phyloP scores from a whole-genome alignment of 2,329 filamentous ascomycete genomes.

The Calonectria ilicicola region DNA sequence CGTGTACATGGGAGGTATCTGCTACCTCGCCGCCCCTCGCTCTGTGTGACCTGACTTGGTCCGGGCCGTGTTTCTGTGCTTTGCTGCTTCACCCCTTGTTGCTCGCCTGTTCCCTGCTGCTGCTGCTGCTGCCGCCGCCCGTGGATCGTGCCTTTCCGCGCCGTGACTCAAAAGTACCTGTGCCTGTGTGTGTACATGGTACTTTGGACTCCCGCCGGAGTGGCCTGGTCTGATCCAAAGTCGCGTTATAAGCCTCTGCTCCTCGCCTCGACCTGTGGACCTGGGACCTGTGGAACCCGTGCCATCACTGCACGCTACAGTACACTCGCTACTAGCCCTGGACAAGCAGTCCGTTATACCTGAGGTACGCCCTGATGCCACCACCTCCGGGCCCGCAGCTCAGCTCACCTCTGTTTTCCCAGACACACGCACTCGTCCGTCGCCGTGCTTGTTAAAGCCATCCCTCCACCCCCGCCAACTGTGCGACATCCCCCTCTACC shows the following conservation, averaged over 20 bases:
- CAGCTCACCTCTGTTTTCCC: neutral
- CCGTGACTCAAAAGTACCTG: conserved; percentile 3
- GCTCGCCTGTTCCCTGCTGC: neutral
- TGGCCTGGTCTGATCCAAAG: neutral
- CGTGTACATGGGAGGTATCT: conserved; percentile 33
- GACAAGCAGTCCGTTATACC: neutral
- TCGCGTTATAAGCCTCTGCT: neutral
- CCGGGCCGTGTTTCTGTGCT: neutral
- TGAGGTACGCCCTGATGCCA: conserved; percentile 8
- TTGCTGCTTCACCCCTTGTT: too few species aligned
- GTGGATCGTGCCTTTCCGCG: conserved; percentile 1
- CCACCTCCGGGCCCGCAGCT: neutral
- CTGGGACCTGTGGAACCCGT: too few species aligned
- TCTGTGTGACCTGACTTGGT: conserved; percentile 11
- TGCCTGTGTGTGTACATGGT: neutral
- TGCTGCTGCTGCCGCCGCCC: neutral
- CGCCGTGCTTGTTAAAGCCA: neutral
- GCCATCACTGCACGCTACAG: too few species aligned
- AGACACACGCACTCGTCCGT: conserved; percentile 12
- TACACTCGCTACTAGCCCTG: neutral
- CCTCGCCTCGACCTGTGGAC: neutral
- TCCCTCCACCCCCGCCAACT: conserved; percentile 9
- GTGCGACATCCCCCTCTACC: conserved; percentile 7
- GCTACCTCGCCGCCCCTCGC: neutral
- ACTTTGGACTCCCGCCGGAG: neutral